Conservation (phyloP, 202 grass and related monocot species). For the Schoenoplectus tabernaemontani region DNA sequence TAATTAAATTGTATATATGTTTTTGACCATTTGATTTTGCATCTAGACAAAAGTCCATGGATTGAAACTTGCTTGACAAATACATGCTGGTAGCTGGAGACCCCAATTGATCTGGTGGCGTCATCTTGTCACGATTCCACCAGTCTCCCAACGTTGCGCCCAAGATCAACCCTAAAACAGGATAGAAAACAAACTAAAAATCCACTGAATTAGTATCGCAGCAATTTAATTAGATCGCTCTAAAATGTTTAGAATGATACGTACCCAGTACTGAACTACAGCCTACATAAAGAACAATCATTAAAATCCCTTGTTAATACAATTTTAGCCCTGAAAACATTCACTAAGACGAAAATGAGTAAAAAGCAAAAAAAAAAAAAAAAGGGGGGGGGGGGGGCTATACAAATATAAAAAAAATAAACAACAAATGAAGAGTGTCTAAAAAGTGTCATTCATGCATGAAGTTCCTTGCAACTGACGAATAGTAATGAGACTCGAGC, state of each 20-base stretch:
- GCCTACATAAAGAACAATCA: background rate
- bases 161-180: no score
- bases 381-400: no score
- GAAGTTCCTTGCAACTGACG: constrained; percentile 40
- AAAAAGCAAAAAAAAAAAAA: background rate
- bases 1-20: no score
- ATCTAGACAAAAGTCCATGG: no score
- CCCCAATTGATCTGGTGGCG: no score
- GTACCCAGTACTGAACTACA: background rate
- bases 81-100: no score
- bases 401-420: background rate
- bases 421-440: background rate
- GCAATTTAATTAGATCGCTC: background rate
- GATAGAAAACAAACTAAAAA: no score
- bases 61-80: no score
- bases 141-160: no score
- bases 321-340: background rate
- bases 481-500: constrained; percentile 85
- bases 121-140: no score
- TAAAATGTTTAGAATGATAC: background rate
- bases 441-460: constrained; percentile 32
- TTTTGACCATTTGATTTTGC: no score
- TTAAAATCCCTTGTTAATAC: background rate
- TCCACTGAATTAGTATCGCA: no score
- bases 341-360: background rate